Conservation (phyloP, 305 asterid species). For the Fraxinus velutina region DNA sequence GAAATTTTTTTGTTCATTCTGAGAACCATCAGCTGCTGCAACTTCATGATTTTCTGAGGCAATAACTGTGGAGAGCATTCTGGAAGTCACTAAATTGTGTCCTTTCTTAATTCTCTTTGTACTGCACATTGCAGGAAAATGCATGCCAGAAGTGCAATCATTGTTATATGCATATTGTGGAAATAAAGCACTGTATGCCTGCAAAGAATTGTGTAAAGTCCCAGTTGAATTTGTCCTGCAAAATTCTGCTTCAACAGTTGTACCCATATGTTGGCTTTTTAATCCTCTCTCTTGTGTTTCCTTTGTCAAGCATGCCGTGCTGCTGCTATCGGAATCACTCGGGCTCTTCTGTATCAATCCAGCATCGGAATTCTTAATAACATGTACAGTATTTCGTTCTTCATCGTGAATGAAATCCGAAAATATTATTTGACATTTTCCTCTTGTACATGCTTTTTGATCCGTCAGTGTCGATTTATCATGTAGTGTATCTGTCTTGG, state of each 20-base stretch:
- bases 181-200: constrained; percentile 38
- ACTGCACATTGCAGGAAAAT: constrained; percentile 59
- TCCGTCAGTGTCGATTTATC: constrained; percentile 19
- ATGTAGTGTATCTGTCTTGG: constrained; percentile 29
- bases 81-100: constrained; percentile 36
- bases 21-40: constrained; percentile 28
- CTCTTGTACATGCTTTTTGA: constrained; percentile 43
- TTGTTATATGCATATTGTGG: constrained; percentile 30
- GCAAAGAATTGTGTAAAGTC: constrained; percentile 43
- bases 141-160: constrained; percentile 35
- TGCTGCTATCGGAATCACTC: constrained; percentile 42
- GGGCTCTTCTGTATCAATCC: constrained; percentile 33
- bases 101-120: constrained; percentile 64
- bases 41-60: constrained; percentile 20
- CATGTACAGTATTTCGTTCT: constrained; percentile 43
- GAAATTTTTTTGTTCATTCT: constrained; percentile 29
- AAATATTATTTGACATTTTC: constrained; percentile 69
- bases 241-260: constrained; percentile 37
- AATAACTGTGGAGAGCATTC: constrained; percentile 26
- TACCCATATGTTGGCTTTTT: constrained; percentile 41
- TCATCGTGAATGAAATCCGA: constrained; percentile 65
- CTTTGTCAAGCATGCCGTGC: constrained; percentile 34
- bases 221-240: constrained; percentile 44
- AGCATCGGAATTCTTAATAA: constrained; percentile 27
- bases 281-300: constrained; percentile 43